A percentile compares a stretch with the other conserved stretches of the same genome.
Conservation (phyloP, 768 basidiomycete species). For the Kwoniella newhampshirensis region DNA sequence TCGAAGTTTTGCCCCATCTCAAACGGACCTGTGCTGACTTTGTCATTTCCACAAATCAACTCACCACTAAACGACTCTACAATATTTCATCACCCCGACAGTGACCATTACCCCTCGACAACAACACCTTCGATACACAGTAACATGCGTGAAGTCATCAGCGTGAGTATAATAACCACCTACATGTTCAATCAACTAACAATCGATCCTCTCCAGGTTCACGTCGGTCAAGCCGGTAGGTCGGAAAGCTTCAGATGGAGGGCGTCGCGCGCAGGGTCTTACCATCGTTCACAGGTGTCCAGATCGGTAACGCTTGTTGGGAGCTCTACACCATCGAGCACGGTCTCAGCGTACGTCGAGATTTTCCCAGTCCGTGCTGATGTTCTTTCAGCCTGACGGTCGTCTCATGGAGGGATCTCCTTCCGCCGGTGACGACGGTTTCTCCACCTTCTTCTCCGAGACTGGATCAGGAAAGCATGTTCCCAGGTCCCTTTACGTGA, state of each 20-base stretch:
- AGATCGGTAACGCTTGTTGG: conserved; percentile 95
- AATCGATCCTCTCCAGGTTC: conserved; percentile 50
- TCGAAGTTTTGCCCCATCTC: too few species aligned
- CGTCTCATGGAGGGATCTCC: conserved; percentile 77
- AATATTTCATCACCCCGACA: too few species aligned
- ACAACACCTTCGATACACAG: conserved; percentile 4
- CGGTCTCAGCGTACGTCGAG: conserved; percentile 73
- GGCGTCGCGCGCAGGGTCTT: neutral
- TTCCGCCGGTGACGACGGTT: conserved; percentile 78
- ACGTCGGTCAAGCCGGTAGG: conserved; percentile 85
- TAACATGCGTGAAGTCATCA: conserved; percentile 73
- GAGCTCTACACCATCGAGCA: conserved; percentile 99
- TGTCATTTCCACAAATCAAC: neutral
- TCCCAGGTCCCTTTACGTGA: conserved; percentile 90
- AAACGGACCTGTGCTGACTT: too few species aligned
- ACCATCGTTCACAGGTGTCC: conserved; percentile 42
- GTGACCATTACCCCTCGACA: neutral
- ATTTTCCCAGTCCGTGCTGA: neutral
- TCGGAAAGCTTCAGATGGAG: neutral
- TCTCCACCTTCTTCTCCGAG: conserved; percentile 99
- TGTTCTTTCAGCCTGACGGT: conserved; percentile 77
- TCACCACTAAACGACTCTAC: neutral
- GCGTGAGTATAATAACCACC: conserved; percentile 57
- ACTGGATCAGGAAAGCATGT: conserved; percentile 96
- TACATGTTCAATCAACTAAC: conserved; percentile 21